A percentile compares a stretch with the other conserved stretches of the same genome.
These are phyloP conservation scores for Colletotrichum sidae DNA, from an alignment of 2,329 filamentous ascomycete genomes.

Conservation along the genomic window DNA sequence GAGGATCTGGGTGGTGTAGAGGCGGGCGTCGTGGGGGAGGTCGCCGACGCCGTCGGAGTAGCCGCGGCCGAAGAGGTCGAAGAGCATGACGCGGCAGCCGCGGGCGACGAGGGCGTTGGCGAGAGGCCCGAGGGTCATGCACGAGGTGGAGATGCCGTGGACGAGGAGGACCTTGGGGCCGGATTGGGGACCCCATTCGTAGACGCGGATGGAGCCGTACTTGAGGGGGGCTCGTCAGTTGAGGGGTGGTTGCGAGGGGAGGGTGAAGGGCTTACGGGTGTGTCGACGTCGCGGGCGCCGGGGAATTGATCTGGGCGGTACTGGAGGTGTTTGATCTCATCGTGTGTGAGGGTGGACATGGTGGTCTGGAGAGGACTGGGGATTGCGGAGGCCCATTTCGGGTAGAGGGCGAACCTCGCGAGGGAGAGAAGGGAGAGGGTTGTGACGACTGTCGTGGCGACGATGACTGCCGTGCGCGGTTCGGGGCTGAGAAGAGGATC, in stretches of 20 bases:
- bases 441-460: conserved; percentile 54
- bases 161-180: conserved; percentile 82
- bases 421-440: conserved; percentile 54
- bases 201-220: conserved; percentile 81
- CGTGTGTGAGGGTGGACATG: conserved; percentile 49
- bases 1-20: conserved; percentile 80
- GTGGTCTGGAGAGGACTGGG: conserved; percentile 58
- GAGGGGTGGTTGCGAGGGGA: background rate
- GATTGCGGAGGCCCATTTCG: conserved; percentile 52
- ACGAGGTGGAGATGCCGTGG: conserved; percentile 87
- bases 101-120: conserved; percentile 74
- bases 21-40: conserved; percentile 76
- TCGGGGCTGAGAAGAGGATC: conserved; percentile 44
- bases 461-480: conserved; percentile 46
- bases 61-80: conserved; percentile 78
- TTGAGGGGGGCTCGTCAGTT: conserved; percentile 40
- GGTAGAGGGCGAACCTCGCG: conserved; percentile 52
- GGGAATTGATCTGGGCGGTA: conserved; percentile 79
- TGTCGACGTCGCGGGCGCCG: conserved; percentile 78
- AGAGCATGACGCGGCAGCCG: conserved; percentile 85
- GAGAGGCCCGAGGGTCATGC: conserved; percentile 75
- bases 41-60: conserved; percentile 74
- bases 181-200: conserved; percentile 82
- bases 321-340: conserved; percentile 51
- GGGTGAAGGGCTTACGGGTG: conserved; percentile 61